Base-by-base conservation (phyloP, 2,329 filamentous ascomycete genomes). In the Neodidymelliopsis sp. region DNA sequence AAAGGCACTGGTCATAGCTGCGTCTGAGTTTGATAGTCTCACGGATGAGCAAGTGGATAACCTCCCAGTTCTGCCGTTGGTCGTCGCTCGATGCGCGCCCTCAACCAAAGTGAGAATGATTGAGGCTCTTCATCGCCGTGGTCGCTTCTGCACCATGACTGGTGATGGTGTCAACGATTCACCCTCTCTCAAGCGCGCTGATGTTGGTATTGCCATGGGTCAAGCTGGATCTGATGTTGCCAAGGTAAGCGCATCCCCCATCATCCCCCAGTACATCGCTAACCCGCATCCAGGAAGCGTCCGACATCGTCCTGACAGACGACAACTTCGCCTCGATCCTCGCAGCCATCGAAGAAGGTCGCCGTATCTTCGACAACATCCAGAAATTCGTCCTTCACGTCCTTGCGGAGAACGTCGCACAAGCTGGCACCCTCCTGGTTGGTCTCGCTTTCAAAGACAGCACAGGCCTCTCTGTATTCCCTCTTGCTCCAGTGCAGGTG, bases 141-240 rank as follows among this genome's bases (percentile, higher is more conserved):
- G 83, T 16, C 82, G 83, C 15, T 93, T 89, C 71, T 90, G 87
- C 71, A 90, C 90, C 50, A 94, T 95, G 90, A 94, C 90, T 13
- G 90, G 90, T 49, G 90, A 95, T 62, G 90, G 90, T 35, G 90
- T 94, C 54, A 95, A 95, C 66, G 90, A 95, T 66, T 89, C 89
- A 2, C 90, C 90, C 0, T 91, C 89, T 4, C 80, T 95, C 24
- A 89, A 90, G 60, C 82, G 84, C 33, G 88, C 90, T 2, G 91
- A 96, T 65, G 89, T 96, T 5, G 90, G 89, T 56, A 96, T 94
- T 58, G 90, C 90, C 44, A 95, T 95, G 90, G 90, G 90, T n/a
- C 59, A 49, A 36, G 49, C 87, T 11, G 90, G 90, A 2, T 91
- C 87, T 9, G 90, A 94, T 61, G 90, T 95, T 6, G 90, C 90